A percentile compares a stretch with the other conserved stretches of the same genome.
Conservation (phyloP, 352 stramenopile species). For the Globisporangium megalacanthum region DNA sequence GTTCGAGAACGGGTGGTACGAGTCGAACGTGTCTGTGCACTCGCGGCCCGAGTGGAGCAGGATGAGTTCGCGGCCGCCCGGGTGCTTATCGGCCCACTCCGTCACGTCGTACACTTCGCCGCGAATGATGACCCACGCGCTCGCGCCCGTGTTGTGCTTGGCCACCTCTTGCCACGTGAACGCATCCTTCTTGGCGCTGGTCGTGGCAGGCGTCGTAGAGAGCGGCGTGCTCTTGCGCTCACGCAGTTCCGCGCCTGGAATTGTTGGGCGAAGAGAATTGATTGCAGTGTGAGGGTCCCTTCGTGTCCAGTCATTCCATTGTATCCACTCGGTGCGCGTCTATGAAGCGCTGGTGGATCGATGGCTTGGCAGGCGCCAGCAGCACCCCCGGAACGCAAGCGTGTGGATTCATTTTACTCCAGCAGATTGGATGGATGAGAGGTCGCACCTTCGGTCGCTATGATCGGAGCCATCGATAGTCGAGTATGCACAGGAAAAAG, state of each 20-base stretch:
- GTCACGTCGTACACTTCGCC: slow-evolving; percentile 94
- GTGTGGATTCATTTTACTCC: not conserved
- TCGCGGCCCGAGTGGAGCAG: slow-evolving; percentile 75
- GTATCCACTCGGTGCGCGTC: not conserved
- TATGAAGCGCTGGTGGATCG: not conserved
- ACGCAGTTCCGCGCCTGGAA: slow-evolving; percentile 25
- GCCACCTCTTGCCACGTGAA: slow-evolving; percentile 95
- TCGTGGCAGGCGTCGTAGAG: slow-evolving; percentile 5
- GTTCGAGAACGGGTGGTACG: slow-evolving; percentile 88
- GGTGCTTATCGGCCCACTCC: slow-evolving; percentile 78
- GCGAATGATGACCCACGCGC: slow-evolving; percentile 96
- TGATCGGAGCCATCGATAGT: slow-evolving; percentile 10
- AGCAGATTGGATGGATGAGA: too few relatives aligned
- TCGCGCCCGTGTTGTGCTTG: slow-evolving; percentile 92
- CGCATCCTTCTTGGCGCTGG: slow-evolving; percentile 20
- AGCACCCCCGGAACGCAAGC: not conserved
- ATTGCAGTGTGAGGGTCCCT: too few relatives aligned
- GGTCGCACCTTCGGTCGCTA: slow-evolving; percentile 4
- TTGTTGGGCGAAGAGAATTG: too few relatives aligned
- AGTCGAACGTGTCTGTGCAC: slow-evolving; percentile 87
- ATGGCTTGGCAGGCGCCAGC: too few relatives aligned
- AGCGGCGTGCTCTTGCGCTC: slow-evolving; percentile 37
- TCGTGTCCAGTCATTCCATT: slow-evolving; percentile 1
- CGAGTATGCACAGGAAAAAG: not conserved
- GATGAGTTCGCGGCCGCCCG: slow-evolving; percentile 77